Conservation (phyloP, 352 stramenopile genomes). For the Phytophthora cryptogea region DNA sequence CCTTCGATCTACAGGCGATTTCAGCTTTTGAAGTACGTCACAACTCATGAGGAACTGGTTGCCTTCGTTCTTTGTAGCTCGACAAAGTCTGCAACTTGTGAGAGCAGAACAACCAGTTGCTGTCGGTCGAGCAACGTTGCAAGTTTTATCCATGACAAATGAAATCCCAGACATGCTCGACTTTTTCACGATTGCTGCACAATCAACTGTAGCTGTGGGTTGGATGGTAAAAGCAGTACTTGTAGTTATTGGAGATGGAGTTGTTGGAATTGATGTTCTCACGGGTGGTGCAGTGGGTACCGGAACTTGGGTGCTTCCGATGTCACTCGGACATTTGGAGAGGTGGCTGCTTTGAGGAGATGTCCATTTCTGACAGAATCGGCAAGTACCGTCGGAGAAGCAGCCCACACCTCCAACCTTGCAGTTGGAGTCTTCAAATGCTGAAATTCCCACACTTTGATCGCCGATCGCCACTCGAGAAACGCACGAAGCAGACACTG, state of each 20-base stretch:
- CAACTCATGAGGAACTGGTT: constrained; percentile 48
- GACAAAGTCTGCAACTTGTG: constrained; percentile 54
- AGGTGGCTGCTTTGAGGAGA: constrained; percentile 30
- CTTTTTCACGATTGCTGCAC: constrained; percentile 15
- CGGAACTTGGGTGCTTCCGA: not conserved
- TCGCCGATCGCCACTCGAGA: constrained; percentile 25
- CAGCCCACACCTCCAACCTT: constrained; percentile 34
- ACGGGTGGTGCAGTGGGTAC: not conserved
- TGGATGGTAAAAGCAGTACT: not conserved
- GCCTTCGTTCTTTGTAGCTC: constrained; percentile 46
- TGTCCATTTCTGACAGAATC: constrained; percentile 34
- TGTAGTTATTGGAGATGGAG: not conserved
- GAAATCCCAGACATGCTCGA: constrained; percentile 35
- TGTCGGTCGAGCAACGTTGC: constrained; percentile 15
- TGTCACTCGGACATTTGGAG: constrained; percentile 8
- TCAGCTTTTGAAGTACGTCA: constrained; percentile 4
- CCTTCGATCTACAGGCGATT: not conserved
- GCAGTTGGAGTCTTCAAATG: constrained; percentile 32
- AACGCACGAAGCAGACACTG: constrained; percentile 6
- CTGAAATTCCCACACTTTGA: constrained; percentile 30
- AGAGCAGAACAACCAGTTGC: constrained; percentile 38
- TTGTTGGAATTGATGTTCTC: not conserved
- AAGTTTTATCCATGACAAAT: constrained; percentile 41
- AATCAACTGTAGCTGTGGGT: constrained; percentile 10
- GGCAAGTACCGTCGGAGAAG: constrained; percentile 31